phyloP scores from a whole-genome alignment of 176 grass and related monocot species.

The Rhynchospora pubera region DNA sequence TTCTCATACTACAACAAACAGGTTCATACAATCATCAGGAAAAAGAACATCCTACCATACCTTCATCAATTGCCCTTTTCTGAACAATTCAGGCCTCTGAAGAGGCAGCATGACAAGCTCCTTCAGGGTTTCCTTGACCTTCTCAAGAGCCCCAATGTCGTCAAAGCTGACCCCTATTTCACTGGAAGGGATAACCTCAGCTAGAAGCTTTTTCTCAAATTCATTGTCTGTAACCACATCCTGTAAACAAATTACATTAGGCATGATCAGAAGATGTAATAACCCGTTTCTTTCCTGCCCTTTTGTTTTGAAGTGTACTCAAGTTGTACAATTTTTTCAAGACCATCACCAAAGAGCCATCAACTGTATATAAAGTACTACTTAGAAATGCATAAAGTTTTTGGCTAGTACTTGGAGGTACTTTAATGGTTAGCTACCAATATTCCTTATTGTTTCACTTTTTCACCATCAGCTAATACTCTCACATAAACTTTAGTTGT shows the following conservation, averaged over 20 bases:
- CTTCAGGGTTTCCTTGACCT: conserved; percentile 94
- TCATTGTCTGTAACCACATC: conserved; percentile 87
- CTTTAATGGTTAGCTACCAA: neutral
- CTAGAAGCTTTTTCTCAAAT: conserved; percentile 91
- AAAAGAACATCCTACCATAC: conserved; percentile 20
- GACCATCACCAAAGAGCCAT: neutral
- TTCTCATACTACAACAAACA: neutral
- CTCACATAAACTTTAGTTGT: neutral
- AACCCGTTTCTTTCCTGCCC: neutral
- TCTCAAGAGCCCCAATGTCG: conserved; percentile 94
- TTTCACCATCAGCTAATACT: neutral
- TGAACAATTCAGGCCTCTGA: conserved; percentile 93
- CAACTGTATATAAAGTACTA: neutral
- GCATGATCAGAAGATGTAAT: neutral
- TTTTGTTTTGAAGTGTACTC: neutral
- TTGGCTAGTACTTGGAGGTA: neutral
- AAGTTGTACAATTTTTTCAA: neutral
- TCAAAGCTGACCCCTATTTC: conserved; percentile 95
- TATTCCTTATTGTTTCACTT: neutral
- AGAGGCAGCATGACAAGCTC: conserved; percentile 99
- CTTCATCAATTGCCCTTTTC: conserved; percentile 95
- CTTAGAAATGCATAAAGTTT: neutral
- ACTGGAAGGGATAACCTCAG: conserved; percentile 85
- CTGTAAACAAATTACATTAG: conserved; percentile 26
- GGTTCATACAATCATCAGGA: neutral